Evolutionary conservation across 129 eudicot species (phyloP), one percentile per base, ranked within the genome.

Genomic region (Solidago caesia): DNA sequence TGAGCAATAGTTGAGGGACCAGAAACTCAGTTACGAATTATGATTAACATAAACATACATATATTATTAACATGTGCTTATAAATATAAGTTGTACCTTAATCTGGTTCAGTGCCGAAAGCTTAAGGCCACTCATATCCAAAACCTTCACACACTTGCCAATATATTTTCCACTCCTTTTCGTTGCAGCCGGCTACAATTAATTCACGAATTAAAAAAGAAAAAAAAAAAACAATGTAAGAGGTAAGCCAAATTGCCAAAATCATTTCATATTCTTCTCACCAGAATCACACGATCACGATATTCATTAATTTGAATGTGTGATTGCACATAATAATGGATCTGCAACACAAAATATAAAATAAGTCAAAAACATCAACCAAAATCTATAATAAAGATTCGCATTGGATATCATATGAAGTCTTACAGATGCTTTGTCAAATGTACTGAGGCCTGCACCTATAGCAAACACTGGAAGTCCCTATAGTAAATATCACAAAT

Each of bases 221-320:
- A 64, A 39, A 4, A 13, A 63, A 6, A 63, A 13, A 2, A 13
- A 63, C 33, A 27, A 12, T n/a, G 33, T 12, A 63, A 13, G 47
- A 10, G 53, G 39, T 66, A 66, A 75, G 77, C 56, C 15, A 59
- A 49, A 77, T 25, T 26, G 63, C 27, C 16, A 67, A 63, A 63
- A 74, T 6, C 46, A 58, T 52, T 67, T 26, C 16, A 27, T 64
- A 43, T 56, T 47, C 6, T 73, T 58, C 87, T 85, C 81, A 89
- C 95, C 91, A 89, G 72, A 77, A 89, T 59, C 60, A 83, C 88
- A 44, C 88, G 85, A 80, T 89, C 95, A 49, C 95, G 83, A 44
- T 86, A 89, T 74, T 89, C 95, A 71, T 89, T 89, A 64, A 89
- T 76, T 75, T 89, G 95, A 76, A 89, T 89, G 79, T 89, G 91